Percentiles rank a stretch among this genome's conserved stretches.
These are phyloP conservation scores for Serpula lacrymans DNA, from an alignment of 768 basidiomycete species.

Conservation along the genomic window DNA sequence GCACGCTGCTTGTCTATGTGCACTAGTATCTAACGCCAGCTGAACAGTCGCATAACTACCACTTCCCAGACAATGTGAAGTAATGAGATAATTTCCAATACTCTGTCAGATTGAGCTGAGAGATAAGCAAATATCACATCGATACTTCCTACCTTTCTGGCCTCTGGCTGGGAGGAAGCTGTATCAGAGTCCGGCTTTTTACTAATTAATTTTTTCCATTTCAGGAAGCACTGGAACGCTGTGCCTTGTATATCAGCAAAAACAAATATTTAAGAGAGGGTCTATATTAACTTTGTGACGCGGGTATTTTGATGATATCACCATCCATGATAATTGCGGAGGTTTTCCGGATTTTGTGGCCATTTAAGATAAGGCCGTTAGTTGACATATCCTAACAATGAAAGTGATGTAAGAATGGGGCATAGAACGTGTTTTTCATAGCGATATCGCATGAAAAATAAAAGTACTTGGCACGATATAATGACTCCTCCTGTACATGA, in stretches of 20 bases:
- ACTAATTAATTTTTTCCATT: conserved; percentile 51
- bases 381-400: conserved; percentile 63
- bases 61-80: conserved; percentile 73
- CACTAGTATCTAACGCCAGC: conserved; percentile 63
- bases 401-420: conserved; percentile 1
- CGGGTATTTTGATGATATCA: conserved; percentile 64
- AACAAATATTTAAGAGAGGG: background rate
- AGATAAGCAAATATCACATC: background rate
- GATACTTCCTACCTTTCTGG: conserved; percentile 43
- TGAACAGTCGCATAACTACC: conserved; percentile 84
- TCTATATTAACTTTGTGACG: conserved; percentile 50
- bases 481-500: conserved; percentile 71
- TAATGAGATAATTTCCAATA: conserved; percentile 69
- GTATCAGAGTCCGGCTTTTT: too few species aligned
- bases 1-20: conserved; percentile 75
- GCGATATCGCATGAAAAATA: background rate
- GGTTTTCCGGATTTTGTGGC: conserved; percentile 60
- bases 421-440: background rate
- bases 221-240: conserved; percentile 69
- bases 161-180: too few species aligned
- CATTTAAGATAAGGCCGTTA: conserved; percentile 73
- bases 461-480: conserved; percentile 70
- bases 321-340: conserved; percentile 77
- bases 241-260: background rate
- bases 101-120: conserved; percentile 32